phyloP scores from a whole-genome alignment of 352 stramenopile genomes.

The Pythium coloratum region DNA sequence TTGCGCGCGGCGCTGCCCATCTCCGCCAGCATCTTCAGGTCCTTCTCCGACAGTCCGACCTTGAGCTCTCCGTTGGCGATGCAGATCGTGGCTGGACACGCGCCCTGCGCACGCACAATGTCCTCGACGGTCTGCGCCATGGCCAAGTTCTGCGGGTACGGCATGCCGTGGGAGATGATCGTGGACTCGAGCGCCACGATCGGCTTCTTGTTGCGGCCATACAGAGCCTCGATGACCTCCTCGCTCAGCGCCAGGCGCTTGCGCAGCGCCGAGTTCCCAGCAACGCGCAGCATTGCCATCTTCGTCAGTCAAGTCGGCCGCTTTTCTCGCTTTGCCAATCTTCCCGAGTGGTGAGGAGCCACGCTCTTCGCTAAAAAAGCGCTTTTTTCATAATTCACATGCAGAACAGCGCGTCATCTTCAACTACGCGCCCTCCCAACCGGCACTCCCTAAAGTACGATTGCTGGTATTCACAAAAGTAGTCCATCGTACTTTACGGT shows the following conservation, averaged over 20 bases:
- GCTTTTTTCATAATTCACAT: background rate
- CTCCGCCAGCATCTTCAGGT: conserved; percentile 66
- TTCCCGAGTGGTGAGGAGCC: background rate
- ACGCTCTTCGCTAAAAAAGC: background rate
- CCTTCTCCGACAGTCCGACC: conserved; percentile 56
- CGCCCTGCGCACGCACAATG: conserved; percentile 85
- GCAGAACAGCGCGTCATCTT: background rate
- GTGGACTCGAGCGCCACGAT: conserved; percentile 97
- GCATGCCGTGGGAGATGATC: conserved; percentile 99
- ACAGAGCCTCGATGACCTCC: conserved; percentile 34
- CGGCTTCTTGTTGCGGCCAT: conserved; percentile 40
- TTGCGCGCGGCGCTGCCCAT: conserved; percentile 64
- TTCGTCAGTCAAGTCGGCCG: background rate
- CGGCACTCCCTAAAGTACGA: background rate
- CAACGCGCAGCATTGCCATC: conserved; percentile 25
- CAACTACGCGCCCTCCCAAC: background rate
- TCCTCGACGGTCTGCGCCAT: conserved; percentile 91
- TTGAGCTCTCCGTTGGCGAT: conserved; percentile 92
- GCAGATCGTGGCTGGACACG: conserved; percentile 95
- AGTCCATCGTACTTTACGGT: background rate
- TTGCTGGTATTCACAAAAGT: background rate
- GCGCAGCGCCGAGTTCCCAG: conserved; percentile 24
- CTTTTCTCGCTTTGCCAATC: conserved; percentile 1
- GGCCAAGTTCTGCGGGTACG: conserved; percentile 96
- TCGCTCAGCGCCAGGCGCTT: conserved; percentile 30